These are phyloP conservation scores for Gracilariopsis chorda DNA, from an alignment of 23 red algal species.

Conservation along the genomic window DNA sequence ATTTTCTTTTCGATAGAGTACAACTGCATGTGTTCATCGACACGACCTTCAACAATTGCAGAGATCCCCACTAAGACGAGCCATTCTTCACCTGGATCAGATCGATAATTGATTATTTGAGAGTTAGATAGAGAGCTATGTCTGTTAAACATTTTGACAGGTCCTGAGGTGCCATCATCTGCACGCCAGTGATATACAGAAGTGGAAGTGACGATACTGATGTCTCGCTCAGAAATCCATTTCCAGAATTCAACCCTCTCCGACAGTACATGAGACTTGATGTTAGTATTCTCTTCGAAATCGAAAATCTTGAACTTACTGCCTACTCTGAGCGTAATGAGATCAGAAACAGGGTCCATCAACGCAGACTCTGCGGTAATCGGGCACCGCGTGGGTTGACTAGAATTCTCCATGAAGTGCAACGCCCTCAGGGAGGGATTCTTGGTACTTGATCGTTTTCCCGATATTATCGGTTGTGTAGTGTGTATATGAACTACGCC, in stretches of 20 bases:
- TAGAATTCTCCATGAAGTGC: slow-evolving; percentile 43
- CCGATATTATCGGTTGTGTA: too few relatives aligned
- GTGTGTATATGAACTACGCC: too few relatives aligned
- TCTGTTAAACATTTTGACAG: slow-evolving; percentile 91
- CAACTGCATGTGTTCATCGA: slow-evolving; percentile 82
- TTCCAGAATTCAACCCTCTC: slow-evolving; percentile 87
- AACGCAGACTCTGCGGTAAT: slow-evolving; percentile 88
- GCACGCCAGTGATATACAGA: slow-evolving; percentile 80
- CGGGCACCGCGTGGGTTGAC: slow-evolving; percentile 54
- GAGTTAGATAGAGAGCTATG: slow-evolving; percentile 60
- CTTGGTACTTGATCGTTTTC: too few relatives aligned
- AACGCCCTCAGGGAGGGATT: too few relatives aligned
- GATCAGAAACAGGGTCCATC: slow-evolving; percentile 74
- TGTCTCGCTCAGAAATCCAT: slow-evolving; percentile 70
- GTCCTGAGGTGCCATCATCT: slow-evolving; percentile 51
- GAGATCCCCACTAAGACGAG: slow-evolving; percentile 82
- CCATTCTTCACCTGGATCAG: slow-evolving; percentile 77
- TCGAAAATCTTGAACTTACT: slow-evolving; percentile 86
- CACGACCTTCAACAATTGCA: slow-evolving; percentile 46
- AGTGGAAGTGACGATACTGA: slow-evolving; percentile 81
- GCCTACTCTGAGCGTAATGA: slow-evolving; percentile 79
- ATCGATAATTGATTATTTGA: slow-evolving; percentile 88
- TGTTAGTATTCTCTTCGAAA: slow-evolving; percentile 61
- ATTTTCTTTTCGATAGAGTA: slow-evolving; percentile 80
- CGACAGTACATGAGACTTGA: slow-evolving; percentile 72